Evolutionary conservation across 768 basidiomycete genomes (phyloP).

Genomic region (Gautieria morchelliformis): DNA sequence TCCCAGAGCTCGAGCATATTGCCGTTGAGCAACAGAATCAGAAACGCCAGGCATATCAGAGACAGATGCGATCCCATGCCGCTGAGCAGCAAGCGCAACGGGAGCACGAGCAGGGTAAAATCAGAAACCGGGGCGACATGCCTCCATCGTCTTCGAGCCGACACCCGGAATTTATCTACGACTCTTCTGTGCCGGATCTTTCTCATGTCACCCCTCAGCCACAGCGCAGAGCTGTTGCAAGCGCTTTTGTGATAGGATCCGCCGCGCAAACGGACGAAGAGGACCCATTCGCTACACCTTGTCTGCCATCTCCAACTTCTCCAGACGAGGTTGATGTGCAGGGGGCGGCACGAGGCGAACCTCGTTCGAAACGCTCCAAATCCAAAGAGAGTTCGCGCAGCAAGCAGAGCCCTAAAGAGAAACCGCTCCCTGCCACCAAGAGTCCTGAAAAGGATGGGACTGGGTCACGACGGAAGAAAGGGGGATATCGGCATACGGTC

Average conservation of each 20-base stretch:
- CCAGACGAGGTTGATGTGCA: slow-evolving; percentile 15
- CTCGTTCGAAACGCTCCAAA: not conserved
- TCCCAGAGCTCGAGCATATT: slow-evolving; percentile 68
- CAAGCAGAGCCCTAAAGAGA: slow-evolving; percentile 8
- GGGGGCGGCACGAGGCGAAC: slow-evolving; percentile 10
- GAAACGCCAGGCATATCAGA: slow-evolving; percentile 74
- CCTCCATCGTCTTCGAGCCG: slow-evolving; percentile 16
- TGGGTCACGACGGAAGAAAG: not conserved
- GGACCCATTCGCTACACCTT: slow-evolving; percentile 59
- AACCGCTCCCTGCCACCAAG: slow-evolving; percentile 19
- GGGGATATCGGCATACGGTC: slow-evolving; percentile 57
- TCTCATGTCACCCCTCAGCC: slow-evolving; percentile 17
- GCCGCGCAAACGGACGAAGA: slow-evolving; percentile 34
- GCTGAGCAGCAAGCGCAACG: slow-evolving; percentile 21
- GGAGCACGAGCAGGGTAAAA: slow-evolving; percentile 18
- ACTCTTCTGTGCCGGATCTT: slow-evolving; percentile 49
- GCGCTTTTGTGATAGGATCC: slow-evolving; percentile 37
- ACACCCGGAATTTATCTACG: slow-evolving; percentile 70
- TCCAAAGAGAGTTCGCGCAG: slow-evolving; percentile 8
- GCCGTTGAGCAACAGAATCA: slow-evolving; percentile 81
- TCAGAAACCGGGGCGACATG: slow-evolving; percentile 42
- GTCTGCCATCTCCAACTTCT: slow-evolving; percentile 19
- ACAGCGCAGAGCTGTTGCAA: slow-evolving; percentile 32
- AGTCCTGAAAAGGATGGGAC: slow-evolving; percentile 39
- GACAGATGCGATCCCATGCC: slow-evolving; percentile 58